phyloP scores from a whole-genome alignment of 2,329 filamentous ascomycete species.

The Elsinoe arachidis region DNA sequence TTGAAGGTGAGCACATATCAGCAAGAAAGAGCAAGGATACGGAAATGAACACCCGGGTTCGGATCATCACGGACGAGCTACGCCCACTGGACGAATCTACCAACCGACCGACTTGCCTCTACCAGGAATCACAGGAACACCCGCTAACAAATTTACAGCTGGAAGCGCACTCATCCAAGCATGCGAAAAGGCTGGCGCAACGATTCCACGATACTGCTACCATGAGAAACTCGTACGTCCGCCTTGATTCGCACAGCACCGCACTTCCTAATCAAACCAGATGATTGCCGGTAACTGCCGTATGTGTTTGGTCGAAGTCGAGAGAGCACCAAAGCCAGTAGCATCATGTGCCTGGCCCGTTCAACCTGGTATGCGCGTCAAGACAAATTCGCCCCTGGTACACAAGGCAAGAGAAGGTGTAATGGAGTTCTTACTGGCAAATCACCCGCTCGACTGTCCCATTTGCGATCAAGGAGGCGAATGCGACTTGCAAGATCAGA shows the following conservation, averaged over 20 bases:
- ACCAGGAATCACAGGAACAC: slow-evolving; percentile 28
- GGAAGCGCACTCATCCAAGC: slow-evolving; percentile 96
- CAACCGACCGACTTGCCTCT: not conserved
- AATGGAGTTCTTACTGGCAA: slow-evolving; percentile 96
- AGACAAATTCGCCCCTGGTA: slow-evolving; percentile 90
- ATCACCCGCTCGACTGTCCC: slow-evolving; percentile 91
- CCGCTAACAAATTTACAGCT: slow-evolving; percentile 47
- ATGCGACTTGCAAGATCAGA: slow-evolving; percentile 98
- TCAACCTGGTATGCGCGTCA: slow-evolving; percentile 97
- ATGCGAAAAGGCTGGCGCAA: slow-evolving; percentile 92
- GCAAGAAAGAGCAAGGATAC: not conserved
- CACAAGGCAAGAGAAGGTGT: slow-evolving; percentile 98
- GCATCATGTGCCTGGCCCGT: slow-evolving; percentile 99
- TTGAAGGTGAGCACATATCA: slow-evolving; percentile 62
- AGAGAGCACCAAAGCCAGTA: slow-evolving; percentile 90
- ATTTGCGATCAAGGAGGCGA: slow-evolving; percentile 99
- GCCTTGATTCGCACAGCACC: not conserved
- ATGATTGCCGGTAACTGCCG: slow-evolving; percentile 99
- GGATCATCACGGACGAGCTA: no score
- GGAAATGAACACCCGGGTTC: no score
- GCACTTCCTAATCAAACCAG: not conserved
- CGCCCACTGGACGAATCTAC: slow-evolving; percentile 5
- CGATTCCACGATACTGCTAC: slow-evolving; percentile 95
- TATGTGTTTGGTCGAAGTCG: slow-evolving; percentile 99
- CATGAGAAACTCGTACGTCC: slow-evolving; percentile 73